Conservation (phyloP, 2,329 filamentous ascomycete species). For the Exophiala mesophila region DNA sequence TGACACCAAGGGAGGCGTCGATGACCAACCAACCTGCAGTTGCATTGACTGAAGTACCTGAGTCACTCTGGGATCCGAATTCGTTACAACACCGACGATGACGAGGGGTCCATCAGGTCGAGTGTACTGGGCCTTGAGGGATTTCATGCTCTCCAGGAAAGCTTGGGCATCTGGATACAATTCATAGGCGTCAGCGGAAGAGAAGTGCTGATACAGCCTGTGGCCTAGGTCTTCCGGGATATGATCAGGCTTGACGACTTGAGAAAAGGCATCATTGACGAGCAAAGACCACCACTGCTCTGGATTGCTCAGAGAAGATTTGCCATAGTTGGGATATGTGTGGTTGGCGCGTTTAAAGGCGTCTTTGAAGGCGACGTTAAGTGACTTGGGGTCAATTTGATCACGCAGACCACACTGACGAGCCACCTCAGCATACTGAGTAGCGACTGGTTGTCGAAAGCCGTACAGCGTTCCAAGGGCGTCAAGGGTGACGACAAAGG, state of each 20-base stretch:
- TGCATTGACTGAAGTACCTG: conserved; percentile 38
- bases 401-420: conserved; percentile 32
- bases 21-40: conserved; percentile 32
- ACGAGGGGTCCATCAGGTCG: conserved; percentile 29
- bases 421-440: conserved; percentile 39
- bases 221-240: conserved; percentile 34
- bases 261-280: conserved; percentile 35
- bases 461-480: conserved; percentile 43
- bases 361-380: conserved; percentile 34
- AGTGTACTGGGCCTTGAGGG: conserved; percentile 19
- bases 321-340: conserved; percentile 41
- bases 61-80: conserved; percentile 43
- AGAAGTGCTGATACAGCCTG: conserved; percentile 36
- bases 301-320: conserved; percentile 34
- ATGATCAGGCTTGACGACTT: conserved; percentile 21
- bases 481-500: conserved; percentile 41
- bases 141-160: conserved; percentile 34
- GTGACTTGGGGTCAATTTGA: conserved; percentile 23
- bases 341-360: conserved; percentile 32
- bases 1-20: neutral
- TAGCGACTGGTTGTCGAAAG: conserved; percentile 35
- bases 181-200: conserved; percentile 36
- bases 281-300: conserved; percentile 43
- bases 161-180: conserved; percentile 37
- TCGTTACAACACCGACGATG: conserved; percentile 41